Percentiles rank a stretch among this genome's conserved stretches.
Conservation (phyloP, 768 basidiomycete species). For the Panaeolus cyanescens region DNA sequence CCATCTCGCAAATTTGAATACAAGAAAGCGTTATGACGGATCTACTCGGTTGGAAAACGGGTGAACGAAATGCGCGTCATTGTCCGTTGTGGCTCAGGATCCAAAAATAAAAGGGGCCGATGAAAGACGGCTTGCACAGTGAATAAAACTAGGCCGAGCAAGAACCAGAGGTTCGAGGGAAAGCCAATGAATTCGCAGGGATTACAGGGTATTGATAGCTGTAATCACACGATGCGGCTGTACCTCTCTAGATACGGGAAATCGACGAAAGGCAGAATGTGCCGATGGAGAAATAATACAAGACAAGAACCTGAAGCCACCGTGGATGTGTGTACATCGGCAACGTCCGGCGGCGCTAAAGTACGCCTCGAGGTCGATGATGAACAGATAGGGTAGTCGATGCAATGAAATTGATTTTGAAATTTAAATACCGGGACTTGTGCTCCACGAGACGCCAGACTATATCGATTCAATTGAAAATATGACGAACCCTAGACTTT, state of each 20-base stretch:
- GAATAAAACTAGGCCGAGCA: background rate
- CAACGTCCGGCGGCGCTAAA: conserved; percentile 2
- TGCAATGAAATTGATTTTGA: background rate
- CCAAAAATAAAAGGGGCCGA: background rate
- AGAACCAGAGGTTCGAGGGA: background rate
- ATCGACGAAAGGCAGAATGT: background rate
- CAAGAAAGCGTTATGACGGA: background rate
- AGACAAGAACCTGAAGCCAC: background rate
- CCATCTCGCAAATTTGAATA: background rate
- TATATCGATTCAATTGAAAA: background rate
- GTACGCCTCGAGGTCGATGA: background rate
- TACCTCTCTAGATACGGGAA: background rate
- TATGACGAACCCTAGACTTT: background rate
- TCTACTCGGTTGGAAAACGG: background rate
- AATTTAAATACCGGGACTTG: background rate
- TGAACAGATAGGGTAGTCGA: background rate
- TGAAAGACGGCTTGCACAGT: background rate
- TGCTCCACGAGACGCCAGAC: background rate
- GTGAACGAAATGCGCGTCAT: background rate
- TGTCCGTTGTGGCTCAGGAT: background rate
- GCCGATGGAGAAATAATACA: background rate
- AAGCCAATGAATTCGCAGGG: background rate
- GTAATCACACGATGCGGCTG: conserved; percentile 6
- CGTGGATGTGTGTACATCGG: background rate
- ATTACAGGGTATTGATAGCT: too few relatives aligned